A percentile compares a stretch with the other conserved stretches of the same genome.
Evolutionary conservation across 2,329 filamentous ascomycete genomes (phyloP).

Genomic region (Xylaria multiplex): DNA sequence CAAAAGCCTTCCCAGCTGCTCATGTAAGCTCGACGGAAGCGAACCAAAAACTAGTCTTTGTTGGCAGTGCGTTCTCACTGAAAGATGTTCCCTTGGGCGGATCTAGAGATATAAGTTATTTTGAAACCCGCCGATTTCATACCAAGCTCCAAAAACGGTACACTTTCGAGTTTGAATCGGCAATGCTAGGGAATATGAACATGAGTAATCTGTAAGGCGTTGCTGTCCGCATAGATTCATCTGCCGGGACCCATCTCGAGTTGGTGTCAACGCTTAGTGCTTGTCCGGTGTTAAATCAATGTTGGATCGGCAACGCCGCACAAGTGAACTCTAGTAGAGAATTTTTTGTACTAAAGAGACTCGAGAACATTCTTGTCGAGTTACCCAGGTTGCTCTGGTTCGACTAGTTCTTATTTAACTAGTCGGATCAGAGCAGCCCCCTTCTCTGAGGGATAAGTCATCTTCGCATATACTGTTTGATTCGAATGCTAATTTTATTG

Average conservation of each 20-base stretch:
- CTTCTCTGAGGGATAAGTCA: conserved; percentile 48
- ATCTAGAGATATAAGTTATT: conserved; percentile 33
- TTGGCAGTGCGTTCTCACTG: conserved; percentile 85
- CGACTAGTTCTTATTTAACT: background rate
- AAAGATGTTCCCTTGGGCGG: conserved; percentile 64
- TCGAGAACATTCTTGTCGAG: conserved; percentile 34
- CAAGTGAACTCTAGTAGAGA: conserved; percentile 29
- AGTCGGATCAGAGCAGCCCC: conserved; percentile 40
- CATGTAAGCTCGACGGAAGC: conserved; percentile 65
- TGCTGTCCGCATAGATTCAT: conserved; percentile 44
- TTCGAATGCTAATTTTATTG: conserved; percentile 34
- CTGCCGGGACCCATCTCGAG: conserved; percentile 84
- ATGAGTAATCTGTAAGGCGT: conserved; percentile 38
- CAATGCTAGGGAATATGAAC: conserved; percentile 34
- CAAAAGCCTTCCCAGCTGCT: conserved; percentile 69
- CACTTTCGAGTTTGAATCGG: conserved; percentile 33
- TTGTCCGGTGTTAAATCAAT: conserved; percentile 71
- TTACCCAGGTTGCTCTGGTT: conserved; percentile 40
- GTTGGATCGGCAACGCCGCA: conserved; percentile 35
- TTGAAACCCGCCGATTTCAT: conserved; percentile 47
- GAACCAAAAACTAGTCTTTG: conserved; percentile 95
- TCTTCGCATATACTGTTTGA: background rate
- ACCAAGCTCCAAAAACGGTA: conserved; percentile 40
- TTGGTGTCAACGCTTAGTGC: conserved; percentile 94
- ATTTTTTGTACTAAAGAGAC: conserved; percentile 43